phyloP scores from a whole-genome alignment of 805 yeast species.

The Starmerella apis region DNA sequence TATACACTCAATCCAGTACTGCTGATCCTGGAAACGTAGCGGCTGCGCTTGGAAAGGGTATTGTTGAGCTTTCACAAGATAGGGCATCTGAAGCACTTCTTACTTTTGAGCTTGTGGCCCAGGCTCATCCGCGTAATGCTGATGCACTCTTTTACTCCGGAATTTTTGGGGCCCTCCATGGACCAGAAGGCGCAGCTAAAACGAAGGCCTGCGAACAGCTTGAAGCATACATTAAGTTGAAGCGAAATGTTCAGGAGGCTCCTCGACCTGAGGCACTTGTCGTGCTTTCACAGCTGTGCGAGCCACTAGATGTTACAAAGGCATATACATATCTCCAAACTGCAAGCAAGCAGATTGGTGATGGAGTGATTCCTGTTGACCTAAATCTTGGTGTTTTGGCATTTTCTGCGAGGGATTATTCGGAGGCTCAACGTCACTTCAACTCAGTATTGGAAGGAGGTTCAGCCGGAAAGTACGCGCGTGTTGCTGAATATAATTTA shows the following conservation, averaged over 20 bases:
- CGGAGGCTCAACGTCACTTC: conserved; percentile 38
- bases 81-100: conserved; percentile 71
- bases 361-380: conserved; percentile 35
- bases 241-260: conserved; percentile 45
- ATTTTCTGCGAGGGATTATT: conserved; percentile 51
- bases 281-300: conserved; percentile 59
- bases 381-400: conserved; percentile 82
- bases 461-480: conserved; percentile 36
- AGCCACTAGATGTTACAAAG: conserved; percentile 40
- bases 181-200: conserved; percentile 22
- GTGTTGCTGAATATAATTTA: conserved; percentile 55
- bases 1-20: conserved; percentile 62
- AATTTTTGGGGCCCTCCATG: conserved; percentile 33
- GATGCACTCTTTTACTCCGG: conserved; percentile 69
- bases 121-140: conserved; percentile 53
- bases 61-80: conserved; percentile 65
- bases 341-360: conserved; percentile 45
- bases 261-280: conserved; percentile 54
- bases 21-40: conserved; percentile 50
- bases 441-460: conserved; percentile 21
- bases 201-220: conserved; percentile 50
- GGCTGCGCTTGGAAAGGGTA: conserved; percentile 76
- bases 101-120: conserved; percentile 65
- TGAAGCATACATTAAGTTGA: conserved; percentile 58
- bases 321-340: conserved; percentile 54